Percentiles rank a stretch among this genome's conserved stretches.
Evolutionary conservation across 2,329 filamentous ascomycete genomes (phyloP).

Genomic region (Pestalotiopsis fici): DNA sequence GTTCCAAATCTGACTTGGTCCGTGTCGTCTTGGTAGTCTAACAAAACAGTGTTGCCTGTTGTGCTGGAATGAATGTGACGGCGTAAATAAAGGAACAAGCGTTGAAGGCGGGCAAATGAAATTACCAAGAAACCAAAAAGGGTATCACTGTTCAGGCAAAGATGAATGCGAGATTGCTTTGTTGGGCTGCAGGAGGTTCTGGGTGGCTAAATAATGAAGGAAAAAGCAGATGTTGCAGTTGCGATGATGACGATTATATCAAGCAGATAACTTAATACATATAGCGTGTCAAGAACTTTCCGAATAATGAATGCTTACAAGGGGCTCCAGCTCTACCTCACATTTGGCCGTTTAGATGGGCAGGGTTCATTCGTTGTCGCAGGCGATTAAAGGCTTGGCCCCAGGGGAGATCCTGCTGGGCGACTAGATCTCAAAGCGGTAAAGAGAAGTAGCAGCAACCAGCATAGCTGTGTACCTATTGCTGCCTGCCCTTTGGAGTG

Average conservation of each 20-base stretch:
- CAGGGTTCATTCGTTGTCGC: not conserved
- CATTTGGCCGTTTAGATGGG: not conserved
- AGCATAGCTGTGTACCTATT: not conserved
- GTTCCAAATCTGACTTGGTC: not conserved
- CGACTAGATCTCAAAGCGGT: not conserved
- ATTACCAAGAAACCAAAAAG: not conserved
- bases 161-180: not conserved
- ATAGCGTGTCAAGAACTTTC: not conserved
- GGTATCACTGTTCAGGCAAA: not conserved
- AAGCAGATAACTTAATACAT: not conserved
- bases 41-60: not conserved
- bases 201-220: not conserved
- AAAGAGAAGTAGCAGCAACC: not conserved
- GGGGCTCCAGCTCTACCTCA: not conserved
- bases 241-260: not conserved
- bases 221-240: not conserved
- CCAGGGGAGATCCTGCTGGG: not conserved
- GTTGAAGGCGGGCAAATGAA: not conserved
- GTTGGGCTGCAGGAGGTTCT: not conserved
- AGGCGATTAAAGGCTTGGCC: not conserved
- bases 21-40: not conserved
- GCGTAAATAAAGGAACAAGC: not conserved
- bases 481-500: not conserved
- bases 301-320: not conserved
- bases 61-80: not conserved